These are phyloP conservation scores for Cercospora sojina DNA, from an alignment of 2,329 filamentous ascomycete species.

Conservation along the genomic window DNA sequence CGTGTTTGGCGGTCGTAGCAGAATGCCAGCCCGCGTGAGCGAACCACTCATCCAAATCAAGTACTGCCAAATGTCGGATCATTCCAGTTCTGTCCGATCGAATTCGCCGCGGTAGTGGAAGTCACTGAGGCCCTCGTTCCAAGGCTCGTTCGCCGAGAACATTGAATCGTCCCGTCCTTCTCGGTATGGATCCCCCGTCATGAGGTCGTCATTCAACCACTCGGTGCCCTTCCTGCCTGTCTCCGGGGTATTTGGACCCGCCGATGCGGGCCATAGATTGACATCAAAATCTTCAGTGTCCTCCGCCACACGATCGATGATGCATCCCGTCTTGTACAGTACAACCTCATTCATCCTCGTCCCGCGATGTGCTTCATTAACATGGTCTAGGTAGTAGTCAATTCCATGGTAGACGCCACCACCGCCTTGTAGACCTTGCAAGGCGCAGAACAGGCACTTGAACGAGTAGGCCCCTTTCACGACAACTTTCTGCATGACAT, in stretches of 20 bases:
- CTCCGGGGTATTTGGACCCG: constrained; percentile 7
- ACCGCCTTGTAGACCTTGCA: constrained; percentile 34
- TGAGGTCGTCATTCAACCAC: constrained; percentile 29
- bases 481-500: constrained; percentile 41
- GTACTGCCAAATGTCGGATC: not conserved
- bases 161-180: constrained; percentile 30
- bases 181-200: constrained; percentile 18
- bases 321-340: constrained; percentile 45
- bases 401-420: constrained; percentile 43
- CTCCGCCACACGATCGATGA: constrained; percentile 43
- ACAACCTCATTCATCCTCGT: constrained; percentile 39
- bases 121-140: constrained; percentile 37
- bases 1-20: constrained; percentile 69
- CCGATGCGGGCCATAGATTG: constrained; percentile 42
- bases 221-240: constrained; percentile 17
- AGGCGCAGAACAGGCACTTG: constrained; percentile 51
- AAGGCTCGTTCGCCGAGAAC: constrained; percentile 33
- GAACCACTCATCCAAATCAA: not conserved
- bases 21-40: not conserved
- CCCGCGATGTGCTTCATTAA: constrained; percentile 41
- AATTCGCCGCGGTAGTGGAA: constrained; percentile 35
- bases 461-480: constrained; percentile 38
- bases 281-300: constrained; percentile 50
- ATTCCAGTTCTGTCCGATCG: constrained; percentile 32
- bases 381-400: constrained; percentile 47